Evolutionary conservation across 2,329 filamentous ascomycete genomes (phyloP).

Genomic region (Bipolaris cookei): DNA sequence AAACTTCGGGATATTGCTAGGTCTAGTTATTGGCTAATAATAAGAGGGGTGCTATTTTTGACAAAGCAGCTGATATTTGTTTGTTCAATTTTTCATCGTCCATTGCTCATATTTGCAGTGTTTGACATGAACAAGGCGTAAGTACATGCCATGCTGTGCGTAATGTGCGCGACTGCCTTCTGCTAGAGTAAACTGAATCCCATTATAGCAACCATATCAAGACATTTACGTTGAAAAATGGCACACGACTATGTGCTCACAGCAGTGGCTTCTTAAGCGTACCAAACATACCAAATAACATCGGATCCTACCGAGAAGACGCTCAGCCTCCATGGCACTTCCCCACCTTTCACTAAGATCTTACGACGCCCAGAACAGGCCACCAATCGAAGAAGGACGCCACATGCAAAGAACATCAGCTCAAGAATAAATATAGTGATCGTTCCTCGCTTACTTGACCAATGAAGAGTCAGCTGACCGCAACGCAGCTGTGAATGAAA

Average conservation of each 20-base stretch:
- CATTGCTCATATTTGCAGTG: neutral
- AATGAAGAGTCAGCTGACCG: conserved; percentile 2
- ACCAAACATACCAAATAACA: neutral
- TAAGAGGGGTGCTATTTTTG: too few relatives aligned
- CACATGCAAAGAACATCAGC: conserved; percentile 1
- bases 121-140: too few relatives aligned
- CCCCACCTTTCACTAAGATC: conserved; percentile 4
- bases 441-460: neutral
- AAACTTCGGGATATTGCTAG: too few relatives aligned
- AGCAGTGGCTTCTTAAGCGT: neutral
- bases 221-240: neutral
- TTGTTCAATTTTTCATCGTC: too few relatives aligned
- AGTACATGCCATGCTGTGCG: neutral
- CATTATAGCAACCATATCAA: neutral
- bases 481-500: conserved; percentile 4
- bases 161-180: neutral
- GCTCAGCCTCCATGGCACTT: neutral
- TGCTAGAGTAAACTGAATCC: neutral
- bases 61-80: too few relatives aligned
- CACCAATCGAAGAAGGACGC: neutral
- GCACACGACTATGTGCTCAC: neutral
- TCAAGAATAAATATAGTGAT: conserved; percentile 2
- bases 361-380: neutral
- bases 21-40: too few relatives aligned
- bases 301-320: neutral